phyloP scores from a whole-genome alignment of 225 moss, liverwort and hornwort genomes.

The Neckera pumila region DNA sequence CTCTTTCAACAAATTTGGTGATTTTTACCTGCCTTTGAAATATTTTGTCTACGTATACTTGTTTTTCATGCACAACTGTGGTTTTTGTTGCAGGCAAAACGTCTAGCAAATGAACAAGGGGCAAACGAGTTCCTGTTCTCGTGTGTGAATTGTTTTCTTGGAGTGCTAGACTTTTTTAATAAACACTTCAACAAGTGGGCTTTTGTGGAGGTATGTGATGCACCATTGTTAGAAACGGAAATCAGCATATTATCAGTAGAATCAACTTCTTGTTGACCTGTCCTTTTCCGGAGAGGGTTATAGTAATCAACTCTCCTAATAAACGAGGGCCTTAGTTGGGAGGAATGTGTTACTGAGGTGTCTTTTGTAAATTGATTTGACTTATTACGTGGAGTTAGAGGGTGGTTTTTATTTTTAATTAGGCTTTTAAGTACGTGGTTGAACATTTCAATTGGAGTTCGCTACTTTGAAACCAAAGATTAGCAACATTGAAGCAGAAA shows the following conservation, averaged over 20 bases:
- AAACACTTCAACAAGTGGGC: conserved; percentile 92
- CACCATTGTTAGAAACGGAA: not conserved
- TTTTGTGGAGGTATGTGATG: conserved; percentile 64
- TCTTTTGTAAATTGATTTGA: not conserved
- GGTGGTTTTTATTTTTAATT: not conserved
- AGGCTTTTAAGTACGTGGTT: too few relatives aligned
- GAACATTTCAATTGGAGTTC: not conserved
- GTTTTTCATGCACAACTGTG: not conserved
- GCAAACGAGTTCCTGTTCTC: conserved; percentile 88
- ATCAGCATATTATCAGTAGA: not conserved
- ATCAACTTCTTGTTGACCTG: not conserved
- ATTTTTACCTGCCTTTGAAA: too few relatives aligned
- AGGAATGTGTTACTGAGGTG: not conserved
- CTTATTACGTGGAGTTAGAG: not conserved
- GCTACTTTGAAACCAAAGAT: not conserved
- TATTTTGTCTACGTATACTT: not conserved
- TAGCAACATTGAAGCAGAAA: not conserved
- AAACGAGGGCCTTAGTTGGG: too few relatives aligned
- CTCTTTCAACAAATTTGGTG: not conserved
- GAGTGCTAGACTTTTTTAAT: conserved; percentile 39
- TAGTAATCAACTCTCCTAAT: not conserved
- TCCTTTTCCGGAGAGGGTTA: not conserved
- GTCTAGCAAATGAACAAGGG: conserved; percentile 77
- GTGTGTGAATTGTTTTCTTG: conserved; percentile 73
- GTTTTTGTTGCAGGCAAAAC: conserved; percentile 36